Evolutionary conservation across 202 grass and related monocot species (phyloP).

Genomic region (Zizania palustris): DNA sequence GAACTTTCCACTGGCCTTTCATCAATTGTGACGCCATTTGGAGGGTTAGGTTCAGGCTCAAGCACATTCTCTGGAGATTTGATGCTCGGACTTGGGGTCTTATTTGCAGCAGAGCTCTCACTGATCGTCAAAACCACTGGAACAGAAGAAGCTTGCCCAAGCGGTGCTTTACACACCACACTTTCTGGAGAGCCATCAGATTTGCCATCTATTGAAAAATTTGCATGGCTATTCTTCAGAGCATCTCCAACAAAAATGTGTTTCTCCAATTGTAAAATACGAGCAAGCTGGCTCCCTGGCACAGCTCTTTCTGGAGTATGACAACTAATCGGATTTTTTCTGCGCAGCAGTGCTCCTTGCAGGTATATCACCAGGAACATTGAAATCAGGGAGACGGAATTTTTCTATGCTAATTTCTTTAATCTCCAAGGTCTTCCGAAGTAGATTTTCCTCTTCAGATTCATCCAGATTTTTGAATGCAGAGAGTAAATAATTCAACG

Average conservation of each 20-base stretch:
- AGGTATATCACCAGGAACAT: constrained; percentile 19
- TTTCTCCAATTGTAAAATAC: constrained; percentile 48
- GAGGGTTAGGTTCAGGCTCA: constrained; percentile 36
- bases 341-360: neutral
- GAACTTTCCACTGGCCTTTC: constrained; percentile 33
- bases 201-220: constrained; percentile 37
- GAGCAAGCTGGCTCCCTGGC: constrained; percentile 28
- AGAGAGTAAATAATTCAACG: constrained; percentile 44
- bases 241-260: constrained; percentile 36
- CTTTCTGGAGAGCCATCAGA: constrained; percentile 44
- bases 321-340: neutral
- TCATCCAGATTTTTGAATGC: constrained; percentile 51
- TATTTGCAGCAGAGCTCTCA: constrained; percentile 33
- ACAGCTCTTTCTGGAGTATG: constrained; percentile 42
- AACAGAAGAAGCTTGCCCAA: constrained; percentile 32
- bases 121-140: neutral
- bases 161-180: constrained; percentile 32
- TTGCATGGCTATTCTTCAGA: constrained; percentile 29
- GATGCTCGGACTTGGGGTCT: constrained; percentile 13
- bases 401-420: constrained; percentile 47
- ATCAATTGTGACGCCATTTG: constrained; percentile 21
- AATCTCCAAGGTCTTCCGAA: constrained; percentile 50
- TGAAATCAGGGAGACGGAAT: constrained; percentile 42
- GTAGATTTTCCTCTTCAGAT: constrained; percentile 46
- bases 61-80: constrained; percentile 37